These are phyloP conservation scores for Globisporangium solare DNA, from an alignment of 352 stramenopile species.

Conservation along the genomic window DNA sequence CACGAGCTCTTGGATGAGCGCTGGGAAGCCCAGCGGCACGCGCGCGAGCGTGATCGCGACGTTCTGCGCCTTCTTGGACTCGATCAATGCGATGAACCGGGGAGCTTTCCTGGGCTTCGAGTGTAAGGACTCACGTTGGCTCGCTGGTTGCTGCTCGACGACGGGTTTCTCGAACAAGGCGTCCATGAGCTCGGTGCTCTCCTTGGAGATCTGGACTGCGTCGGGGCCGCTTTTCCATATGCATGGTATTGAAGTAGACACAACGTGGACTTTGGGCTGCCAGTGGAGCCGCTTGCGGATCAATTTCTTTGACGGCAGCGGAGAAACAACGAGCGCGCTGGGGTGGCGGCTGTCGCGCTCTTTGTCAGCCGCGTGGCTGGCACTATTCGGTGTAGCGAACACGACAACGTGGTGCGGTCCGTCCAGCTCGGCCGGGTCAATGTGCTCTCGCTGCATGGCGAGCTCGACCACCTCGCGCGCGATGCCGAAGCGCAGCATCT, in stretches of 20 bases:
- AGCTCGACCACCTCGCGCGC: constrained; percentile 41
- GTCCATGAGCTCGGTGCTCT: constrained; percentile 8
- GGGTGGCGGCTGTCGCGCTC: not conserved
- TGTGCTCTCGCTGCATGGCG: constrained; percentile 34
- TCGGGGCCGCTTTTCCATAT: too few species aligned
- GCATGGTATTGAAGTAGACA: not conserved
- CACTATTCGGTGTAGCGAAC: not conserved
- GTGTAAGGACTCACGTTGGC: not conserved
- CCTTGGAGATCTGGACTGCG: constrained; percentile 14
- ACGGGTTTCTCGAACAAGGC: constrained; percentile 5
- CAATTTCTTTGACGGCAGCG: constrained; percentile 6
- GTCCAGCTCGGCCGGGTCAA: constrained; percentile 28
- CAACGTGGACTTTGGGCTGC: constrained; percentile 6
- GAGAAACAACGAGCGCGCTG: not conserved
- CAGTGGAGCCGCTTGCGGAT: constrained; percentile 14
- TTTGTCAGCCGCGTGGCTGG: not conserved
- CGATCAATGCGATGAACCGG: constrained; percentile 44
- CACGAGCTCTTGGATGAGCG: constrained; percentile 60
- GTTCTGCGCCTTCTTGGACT: constrained; percentile 85
- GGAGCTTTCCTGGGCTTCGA: not conserved
- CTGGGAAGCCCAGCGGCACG: constrained; percentile 54
- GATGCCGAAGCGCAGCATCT: constrained; percentile 47
- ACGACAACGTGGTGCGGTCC: constrained; percentile 9
- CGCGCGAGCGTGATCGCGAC: constrained; percentile 75
- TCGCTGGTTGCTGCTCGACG: not conserved